Conservation (phyloP, 2,329 filamentous ascomycete species). For the Colletotrichum sp. region DNA sequence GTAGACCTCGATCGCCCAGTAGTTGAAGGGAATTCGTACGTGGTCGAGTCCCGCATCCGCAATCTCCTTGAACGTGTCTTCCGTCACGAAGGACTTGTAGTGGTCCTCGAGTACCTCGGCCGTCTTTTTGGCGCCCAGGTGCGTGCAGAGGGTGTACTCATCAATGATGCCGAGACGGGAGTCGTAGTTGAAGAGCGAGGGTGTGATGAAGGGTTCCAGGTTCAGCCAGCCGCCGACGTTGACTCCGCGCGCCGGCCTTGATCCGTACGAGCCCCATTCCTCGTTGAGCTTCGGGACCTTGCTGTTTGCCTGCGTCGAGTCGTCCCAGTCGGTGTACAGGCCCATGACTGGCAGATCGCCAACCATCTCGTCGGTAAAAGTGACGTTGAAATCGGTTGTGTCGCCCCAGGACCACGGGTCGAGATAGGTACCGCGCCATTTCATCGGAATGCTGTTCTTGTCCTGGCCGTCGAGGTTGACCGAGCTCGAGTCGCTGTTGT, state of each 20-base stretch:
- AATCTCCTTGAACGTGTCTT: constrained; percentile 85
- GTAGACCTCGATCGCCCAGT: constrained; percentile 92
- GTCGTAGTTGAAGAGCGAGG: constrained; percentile 82
- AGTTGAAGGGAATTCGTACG: constrained; percentile 93
- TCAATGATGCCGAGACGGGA: constrained; percentile 74
- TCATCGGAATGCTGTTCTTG: constrained; percentile 63
- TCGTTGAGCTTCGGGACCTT: constrained; percentile 81
- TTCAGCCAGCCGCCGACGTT: constrained; percentile 95
- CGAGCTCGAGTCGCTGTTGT: constrained; percentile 31
- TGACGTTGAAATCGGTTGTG: constrained; percentile 90
- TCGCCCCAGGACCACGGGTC: constrained; percentile 94
- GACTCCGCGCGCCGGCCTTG: constrained; percentile 83
- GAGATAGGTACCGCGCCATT: constrained; percentile 76
- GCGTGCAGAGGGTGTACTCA: constrained; percentile 79
- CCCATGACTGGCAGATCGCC: constrained; percentile 93
- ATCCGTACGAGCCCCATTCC: constrained; percentile 77
- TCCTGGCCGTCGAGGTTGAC: constrained; percentile 55
- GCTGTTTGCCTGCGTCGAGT: constrained; percentile 77
- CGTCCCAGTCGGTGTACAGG: constrained; percentile 84
- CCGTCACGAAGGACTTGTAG: constrained; percentile 87
- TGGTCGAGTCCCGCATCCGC: constrained; percentile 90
- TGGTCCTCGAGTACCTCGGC: constrained; percentile 81
- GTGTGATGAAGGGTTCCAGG: constrained; percentile 93
- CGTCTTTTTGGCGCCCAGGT: constrained; percentile 71
- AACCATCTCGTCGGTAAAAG: constrained; percentile 85